A percentile compares a stretch with the other conserved stretches of the same genome.
phyloP scores from a whole-genome alignment of 257 asterid species.

The Coffea canephora region DNA sequence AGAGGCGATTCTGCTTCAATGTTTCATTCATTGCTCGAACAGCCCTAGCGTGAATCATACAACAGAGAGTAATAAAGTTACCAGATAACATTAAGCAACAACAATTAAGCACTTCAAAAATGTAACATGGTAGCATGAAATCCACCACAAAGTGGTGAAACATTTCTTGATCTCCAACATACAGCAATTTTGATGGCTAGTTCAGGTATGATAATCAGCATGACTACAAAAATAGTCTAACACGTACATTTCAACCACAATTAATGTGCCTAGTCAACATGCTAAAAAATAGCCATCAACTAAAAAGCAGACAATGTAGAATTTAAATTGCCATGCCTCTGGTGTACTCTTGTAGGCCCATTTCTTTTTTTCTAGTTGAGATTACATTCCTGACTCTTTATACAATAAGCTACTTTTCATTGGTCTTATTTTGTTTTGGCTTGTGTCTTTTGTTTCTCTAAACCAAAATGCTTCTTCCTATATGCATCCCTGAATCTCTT shows the following conservation, averaged over 20 bases:
- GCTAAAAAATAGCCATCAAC: neutral
- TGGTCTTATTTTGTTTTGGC: neutral
- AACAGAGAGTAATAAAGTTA: neutral
- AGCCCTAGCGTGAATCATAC: constrained; percentile 54
- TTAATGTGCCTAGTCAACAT: neutral
- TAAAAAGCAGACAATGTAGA: neutral
- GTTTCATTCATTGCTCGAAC: constrained; percentile 96
- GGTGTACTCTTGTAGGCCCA: neutral
- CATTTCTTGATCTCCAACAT: neutral
- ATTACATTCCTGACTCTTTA: neutral
- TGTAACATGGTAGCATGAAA: neutral
- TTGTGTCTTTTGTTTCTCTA: neutral
- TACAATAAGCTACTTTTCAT: neutral
- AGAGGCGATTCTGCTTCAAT: constrained; percentile 81
- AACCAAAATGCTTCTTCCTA: neutral
- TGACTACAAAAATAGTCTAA: neutral
- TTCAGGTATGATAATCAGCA: neutral
- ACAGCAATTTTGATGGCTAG: neutral
- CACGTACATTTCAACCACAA: neutral
- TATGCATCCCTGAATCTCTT: neutral
- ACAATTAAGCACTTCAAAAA: neutral
- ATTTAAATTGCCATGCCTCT: neutral
- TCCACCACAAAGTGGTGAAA: neutral
- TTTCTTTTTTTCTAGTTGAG: neutral
- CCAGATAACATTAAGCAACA: neutral